A percentile compares a stretch with the other conserved stretches of the same genome.
Evolutionary conservation across 2,329 filamentous ascomycete species (phyloP).

Genomic region (Emmonsiellopsis sp.): DNA sequence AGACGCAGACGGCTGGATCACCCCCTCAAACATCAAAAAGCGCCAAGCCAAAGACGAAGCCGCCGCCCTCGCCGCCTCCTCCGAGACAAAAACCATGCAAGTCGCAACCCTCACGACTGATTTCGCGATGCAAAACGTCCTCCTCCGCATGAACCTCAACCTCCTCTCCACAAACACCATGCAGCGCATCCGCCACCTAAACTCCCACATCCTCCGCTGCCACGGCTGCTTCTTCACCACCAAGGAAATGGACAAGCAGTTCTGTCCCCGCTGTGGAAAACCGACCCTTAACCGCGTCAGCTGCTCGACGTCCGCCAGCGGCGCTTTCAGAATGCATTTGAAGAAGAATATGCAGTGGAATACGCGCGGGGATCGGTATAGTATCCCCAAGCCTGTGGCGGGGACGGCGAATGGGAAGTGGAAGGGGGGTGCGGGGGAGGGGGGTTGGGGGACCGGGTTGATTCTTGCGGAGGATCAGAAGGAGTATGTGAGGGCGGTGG

Average conservation of each 20-base stretch:
- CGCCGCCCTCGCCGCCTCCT: slow-evolving; percentile 38
- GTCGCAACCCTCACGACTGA: slow-evolving; percentile 90
- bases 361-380: slow-evolving; percentile 82
- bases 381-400: slow-evolving; percentile 79
- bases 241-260: slow-evolving; percentile 78
- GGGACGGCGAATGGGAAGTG: slow-evolving; percentile 71
- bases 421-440: slow-evolving; percentile 64
- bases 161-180: slow-evolving; percentile 66
- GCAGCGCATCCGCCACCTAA: slow-evolving; percentile 71
- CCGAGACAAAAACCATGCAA: slow-evolving; percentile 59
- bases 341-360: slow-evolving; percentile 97
- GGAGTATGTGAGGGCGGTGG: slow-evolving; percentile 62
- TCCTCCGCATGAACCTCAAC: slow-evolving; percentile 88
- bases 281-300: slow-evolving; percentile 74
- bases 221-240: slow-evolving; percentile 85
- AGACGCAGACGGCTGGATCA: slow-evolving; percentile 75
- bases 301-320: slow-evolving; percentile 72
- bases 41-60: slow-evolving; percentile 61
- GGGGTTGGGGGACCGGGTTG: slow-evolving; percentile 74
- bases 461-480: slow-evolving; percentile 94
- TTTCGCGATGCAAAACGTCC: slow-evolving; percentile 96
- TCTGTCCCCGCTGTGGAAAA: slow-evolving; percentile 86
- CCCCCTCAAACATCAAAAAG: slow-evolving; percentile 80
- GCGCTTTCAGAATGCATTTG: slow-evolving; percentile 74
- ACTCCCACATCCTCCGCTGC: slow-evolving; percentile 83